Base-by-base conservation (phyloP, 495 filamentous ascomycete species). In the Aspergillus incahuasiensis region DNA sequence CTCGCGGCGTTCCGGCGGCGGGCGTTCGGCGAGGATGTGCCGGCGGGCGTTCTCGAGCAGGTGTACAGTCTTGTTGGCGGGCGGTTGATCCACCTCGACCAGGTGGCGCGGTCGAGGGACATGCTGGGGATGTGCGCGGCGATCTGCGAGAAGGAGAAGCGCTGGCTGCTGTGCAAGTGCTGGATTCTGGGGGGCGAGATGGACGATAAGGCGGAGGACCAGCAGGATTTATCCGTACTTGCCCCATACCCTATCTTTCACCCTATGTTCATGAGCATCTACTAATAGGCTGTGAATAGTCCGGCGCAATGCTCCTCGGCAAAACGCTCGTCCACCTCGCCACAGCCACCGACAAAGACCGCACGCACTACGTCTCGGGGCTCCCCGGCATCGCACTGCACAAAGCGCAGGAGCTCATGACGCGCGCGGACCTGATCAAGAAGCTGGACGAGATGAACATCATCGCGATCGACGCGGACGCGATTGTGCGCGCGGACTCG, bases 131-230 rank as follows among this genome's bases (percentile, higher is more conserved):
- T 86, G 13, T 95, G 91, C 67, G 74, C 87, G 19, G 68, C 84
- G n/a, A 97, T 98, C 56, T 88, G 85, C 55, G 72, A 86, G 32
- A 82, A 79, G 21, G 94, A 98, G 69, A 94, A 90, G 70, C 89
- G 84, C 2, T 98, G 94, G 94, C 87, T 97, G 65, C 67, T 97
- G 43, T 97, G 95, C 71, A 85, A 95, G 56, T 96, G 91, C 68
- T 91, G 92, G 82, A 95, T 97, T 55, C 81, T 98, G 7, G 94
- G 94, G 12, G 75, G 67, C 39, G 88, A 90, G 58, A 97, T 97
- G 92, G 94, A 98, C 58, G 94, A 97, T 72, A 95, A 98, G 71
- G 94, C 97, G 35, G 97, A 97, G 94, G 90, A 97, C 65, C 88
- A 97, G 71, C 94, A 97, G 62, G 97, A 98, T 67, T 92, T 88